Evolutionary conservation across 2,329 filamentous ascomycete species (phyloP).

Genomic region (Grosmannia huntii): DNA sequence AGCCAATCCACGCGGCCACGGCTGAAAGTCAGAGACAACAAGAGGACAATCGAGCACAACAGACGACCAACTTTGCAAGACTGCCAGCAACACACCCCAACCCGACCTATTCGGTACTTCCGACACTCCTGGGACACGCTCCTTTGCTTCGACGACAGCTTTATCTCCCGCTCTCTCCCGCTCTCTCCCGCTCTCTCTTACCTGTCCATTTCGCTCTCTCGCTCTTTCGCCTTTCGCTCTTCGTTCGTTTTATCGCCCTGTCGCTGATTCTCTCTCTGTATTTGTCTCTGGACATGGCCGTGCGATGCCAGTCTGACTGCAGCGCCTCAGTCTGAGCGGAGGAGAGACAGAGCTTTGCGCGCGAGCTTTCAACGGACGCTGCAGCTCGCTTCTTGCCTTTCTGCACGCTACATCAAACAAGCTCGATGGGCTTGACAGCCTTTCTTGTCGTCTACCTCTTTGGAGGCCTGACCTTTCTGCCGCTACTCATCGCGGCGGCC

Average conservation of each 20-base stretch:
- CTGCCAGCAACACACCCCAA: too few relatives aligned
- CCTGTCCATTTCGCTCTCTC: neutral
- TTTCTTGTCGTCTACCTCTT: conserved; percentile 69
- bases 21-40: neutral
- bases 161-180: neutral
- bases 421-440: conserved; percentile 24
- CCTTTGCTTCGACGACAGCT: too few relatives aligned
- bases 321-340: neutral
- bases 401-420: neutral
- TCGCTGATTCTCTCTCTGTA: neutral
- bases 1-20: neutral
- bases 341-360: neutral
- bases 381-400: too few relatives aligned
- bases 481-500: conserved; percentile 46
- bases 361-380: too few relatives aligned
- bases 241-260: too few relatives aligned
- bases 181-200: too few relatives aligned
- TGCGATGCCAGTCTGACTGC: neutral
- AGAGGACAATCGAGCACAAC: neutral
- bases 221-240: neutral
- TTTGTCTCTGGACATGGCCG: neutral
- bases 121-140: too few relatives aligned
- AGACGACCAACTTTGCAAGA: neutral
- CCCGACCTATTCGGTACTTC: neutral
- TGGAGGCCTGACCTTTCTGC: conserved; percentile 79